Evolutionary conservation across 345 rosid genomes (phyloP).

Genomic region (Euphorbia peplus): DNA sequence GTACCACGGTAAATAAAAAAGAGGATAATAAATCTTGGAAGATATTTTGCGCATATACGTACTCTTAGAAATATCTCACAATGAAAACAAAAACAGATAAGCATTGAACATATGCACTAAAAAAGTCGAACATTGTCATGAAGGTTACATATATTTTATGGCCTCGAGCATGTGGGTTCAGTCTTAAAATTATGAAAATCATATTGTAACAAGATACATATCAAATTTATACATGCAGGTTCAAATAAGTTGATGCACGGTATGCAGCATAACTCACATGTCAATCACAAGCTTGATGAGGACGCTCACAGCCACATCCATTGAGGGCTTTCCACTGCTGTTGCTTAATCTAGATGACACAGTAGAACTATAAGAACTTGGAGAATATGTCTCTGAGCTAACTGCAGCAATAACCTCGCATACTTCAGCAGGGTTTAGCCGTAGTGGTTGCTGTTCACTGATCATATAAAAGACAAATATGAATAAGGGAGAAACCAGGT

Average conservation of each 20-base stretch:
- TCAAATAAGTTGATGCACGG: no score
- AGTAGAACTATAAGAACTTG: conserved; percentile 57
- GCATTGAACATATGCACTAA: background rate
- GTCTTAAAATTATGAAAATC: no score
- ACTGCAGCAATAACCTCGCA: conserved; percentile 96
- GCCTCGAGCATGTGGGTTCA: no score
- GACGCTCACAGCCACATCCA: conserved; percentile 98
- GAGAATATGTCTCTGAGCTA: conserved; percentile 71
- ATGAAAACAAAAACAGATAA: background rate
- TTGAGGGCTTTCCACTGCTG: conserved; percentile 77
- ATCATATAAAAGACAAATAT: conserved; percentile 20
- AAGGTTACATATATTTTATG: no score
- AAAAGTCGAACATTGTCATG: background rate
- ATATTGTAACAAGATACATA: no score
- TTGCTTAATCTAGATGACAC: conserved; percentile 74
- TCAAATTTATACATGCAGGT: no score
- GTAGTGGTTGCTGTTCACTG: conserved; percentile 98
- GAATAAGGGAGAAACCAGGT: conserved; percentile 12
- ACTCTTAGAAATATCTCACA: background rate
- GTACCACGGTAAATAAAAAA: background rate
- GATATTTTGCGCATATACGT: background rate
- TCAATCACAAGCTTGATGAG: conserved; percentile 94
- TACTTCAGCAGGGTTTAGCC: conserved; percentile 79
- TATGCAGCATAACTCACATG: conserved; percentile 51
- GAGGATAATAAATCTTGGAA: background rate